Conservation (phyloP, 345 rosid species). For the Dimocarpus longan region DNA sequence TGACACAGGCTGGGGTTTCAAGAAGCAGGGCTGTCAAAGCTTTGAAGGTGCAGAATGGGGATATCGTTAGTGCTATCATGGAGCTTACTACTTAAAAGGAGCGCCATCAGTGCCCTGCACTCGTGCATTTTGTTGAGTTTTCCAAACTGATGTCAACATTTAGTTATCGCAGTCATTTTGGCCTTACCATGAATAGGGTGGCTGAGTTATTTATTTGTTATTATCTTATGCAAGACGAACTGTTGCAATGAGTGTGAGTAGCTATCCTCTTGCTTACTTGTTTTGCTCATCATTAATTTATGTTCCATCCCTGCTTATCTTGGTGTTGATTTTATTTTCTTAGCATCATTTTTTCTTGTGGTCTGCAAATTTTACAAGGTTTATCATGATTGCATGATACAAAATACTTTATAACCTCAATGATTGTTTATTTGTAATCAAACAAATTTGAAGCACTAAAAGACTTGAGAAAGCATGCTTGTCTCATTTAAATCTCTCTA, state of each 20-base stretch:
- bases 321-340: neutral
- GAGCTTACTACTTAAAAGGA: slow-evolving; percentile 67
- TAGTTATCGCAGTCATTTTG: slow-evolving; percentile 3
- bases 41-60: slow-evolving; percentile 71
- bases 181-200: neutral
- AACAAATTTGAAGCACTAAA: neutral
- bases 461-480: neutral
- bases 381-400: neutral
- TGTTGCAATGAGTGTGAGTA: neutral
- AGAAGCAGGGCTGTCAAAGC: slow-evolving; percentile 79
- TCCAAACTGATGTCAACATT: neutral
- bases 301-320: neutral
- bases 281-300: neutral
- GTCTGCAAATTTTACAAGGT: neutral
- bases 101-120: neutral
- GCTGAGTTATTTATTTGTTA: slow-evolving; percentile 8
- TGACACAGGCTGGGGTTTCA: slow-evolving; percentile 85
- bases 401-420: neutral
- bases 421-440: neutral
- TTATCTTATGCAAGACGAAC: neutral
- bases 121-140: slow-evolving; percentile 3
- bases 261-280: neutral
- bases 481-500: neutral
- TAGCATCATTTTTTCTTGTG: neutral
- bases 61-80: slow-evolving; percentile 92